Evolutionary conservation across 2,329 filamentous ascomycete species (phyloP).

Genomic region (Orbilia brochopaga): DNA sequence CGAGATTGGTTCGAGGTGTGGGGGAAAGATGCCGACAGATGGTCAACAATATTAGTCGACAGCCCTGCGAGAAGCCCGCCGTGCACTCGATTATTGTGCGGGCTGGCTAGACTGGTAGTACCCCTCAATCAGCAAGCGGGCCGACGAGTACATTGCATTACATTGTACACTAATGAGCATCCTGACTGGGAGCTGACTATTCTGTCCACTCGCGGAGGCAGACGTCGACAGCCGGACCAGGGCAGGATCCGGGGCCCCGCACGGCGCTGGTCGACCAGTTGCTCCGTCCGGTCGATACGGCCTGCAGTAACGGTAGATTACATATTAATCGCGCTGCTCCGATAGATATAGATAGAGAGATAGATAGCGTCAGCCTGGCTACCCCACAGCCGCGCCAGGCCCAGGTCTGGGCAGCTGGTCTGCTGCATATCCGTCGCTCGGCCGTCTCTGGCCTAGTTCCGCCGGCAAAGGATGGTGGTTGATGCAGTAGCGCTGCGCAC

Average conservation of each 20-base stretch:
- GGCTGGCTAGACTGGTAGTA: no score
- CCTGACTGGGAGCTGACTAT: background rate
- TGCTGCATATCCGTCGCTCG: conserved; percentile 10
- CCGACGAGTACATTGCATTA: background rate
- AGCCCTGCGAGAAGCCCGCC: no score
- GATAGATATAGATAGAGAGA: no score
- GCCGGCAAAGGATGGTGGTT: background rate
- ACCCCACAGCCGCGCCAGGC: conserved; percentile 32
- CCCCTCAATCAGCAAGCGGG: conserved; percentile 3
- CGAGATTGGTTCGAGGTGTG: background rate
- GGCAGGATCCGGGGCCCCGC: conserved; percentile 13
- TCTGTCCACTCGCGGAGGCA: background rate
- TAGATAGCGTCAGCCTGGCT: conserved; percentile 1
- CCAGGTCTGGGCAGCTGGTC: conserved; percentile 17
- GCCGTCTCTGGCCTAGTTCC: conserved; percentile 11
- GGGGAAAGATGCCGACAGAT: background rate
- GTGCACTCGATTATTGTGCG: no score
- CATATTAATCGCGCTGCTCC: background rate
- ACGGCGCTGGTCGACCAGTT: conserved; percentile 22
- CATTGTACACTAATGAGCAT: no score
- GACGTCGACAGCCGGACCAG: background rate
- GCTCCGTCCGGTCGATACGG: conserved; percentile 19
- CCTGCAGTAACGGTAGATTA: background rate
- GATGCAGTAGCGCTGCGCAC: background rate
- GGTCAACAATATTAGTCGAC: no score